Conservation (phyloP, 176 grass and related monocot species). For the Hordeum marinum region DNA sequence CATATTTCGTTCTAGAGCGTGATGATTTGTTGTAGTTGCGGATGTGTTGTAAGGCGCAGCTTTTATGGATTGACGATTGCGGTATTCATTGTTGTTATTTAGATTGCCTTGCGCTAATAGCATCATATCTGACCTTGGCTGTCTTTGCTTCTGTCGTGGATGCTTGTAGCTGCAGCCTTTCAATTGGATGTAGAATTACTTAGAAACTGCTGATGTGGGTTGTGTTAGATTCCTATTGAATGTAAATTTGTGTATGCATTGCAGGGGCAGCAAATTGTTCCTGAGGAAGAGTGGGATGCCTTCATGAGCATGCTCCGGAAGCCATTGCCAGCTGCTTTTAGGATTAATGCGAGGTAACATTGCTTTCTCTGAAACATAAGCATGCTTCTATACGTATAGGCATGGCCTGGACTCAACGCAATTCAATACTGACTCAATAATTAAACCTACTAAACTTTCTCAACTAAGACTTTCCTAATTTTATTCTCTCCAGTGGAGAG, state of each 20-base stretch:
- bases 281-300: constrained; percentile 68
- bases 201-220: not conserved
- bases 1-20: not conserved
- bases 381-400: not conserved
- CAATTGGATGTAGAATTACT: not conserved
- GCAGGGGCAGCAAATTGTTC: constrained; percentile 73
- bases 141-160: not conserved
- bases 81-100: not conserved
- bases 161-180: not conserved
- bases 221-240: not conserved
- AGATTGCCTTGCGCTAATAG: not conserved
- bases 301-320: constrained; percentile 70
- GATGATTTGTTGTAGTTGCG: not conserved
- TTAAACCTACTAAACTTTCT: not conserved
- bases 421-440: not conserved
- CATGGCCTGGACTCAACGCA: not conserved
- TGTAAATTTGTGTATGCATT: constrained; percentile 12
- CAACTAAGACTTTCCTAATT: not conserved
- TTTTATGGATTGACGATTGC: not conserved
- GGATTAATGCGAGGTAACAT: constrained; percentile 78
- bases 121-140: not conserved
- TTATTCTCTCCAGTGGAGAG: not conserved
- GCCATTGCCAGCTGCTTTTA: constrained; percentile 81
- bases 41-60: not conserved
- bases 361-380: not conserved